phyloP scores from a whole-genome alignment of 2,329 filamentous ascomycete species.

The Fusarium marasasianum region DNA sequence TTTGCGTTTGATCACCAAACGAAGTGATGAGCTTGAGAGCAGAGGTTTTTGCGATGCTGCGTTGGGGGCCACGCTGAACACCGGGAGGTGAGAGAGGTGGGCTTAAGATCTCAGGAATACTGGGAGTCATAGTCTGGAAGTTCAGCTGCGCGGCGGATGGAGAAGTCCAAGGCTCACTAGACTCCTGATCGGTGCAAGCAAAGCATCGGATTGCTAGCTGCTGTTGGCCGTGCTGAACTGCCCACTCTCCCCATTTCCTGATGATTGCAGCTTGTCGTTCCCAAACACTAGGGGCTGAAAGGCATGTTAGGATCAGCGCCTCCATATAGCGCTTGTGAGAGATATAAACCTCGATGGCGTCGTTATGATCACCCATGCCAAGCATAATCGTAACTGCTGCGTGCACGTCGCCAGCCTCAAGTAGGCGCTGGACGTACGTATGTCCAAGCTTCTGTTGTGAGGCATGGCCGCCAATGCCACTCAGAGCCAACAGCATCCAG shows the following conservation, averaged over 20 bases:
- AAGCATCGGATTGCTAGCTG: constrained; percentile 93
- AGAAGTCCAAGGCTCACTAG: constrained; percentile 87
- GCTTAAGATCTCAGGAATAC: constrained; percentile 70
- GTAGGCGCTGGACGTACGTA: constrained; percentile 87
- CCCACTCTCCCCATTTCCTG: constrained; percentile 93
- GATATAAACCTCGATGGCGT: constrained; percentile 95
- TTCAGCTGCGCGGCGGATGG: constrained; percentile 75
- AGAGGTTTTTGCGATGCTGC: constrained; percentile 79
- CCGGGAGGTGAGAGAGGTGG: constrained; percentile 79
- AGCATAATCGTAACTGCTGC: constrained; percentile 93
- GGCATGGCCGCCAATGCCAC: constrained; percentile 78
- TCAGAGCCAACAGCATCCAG: constrained; percentile 96
- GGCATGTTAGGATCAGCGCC: constrained; percentile 85
- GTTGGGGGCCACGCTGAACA: constrained; percentile 65
- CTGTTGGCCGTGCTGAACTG: constrained; percentile 85
- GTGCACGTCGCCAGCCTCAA: constrained; percentile 91
- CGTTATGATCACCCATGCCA: constrained; percentile 89
- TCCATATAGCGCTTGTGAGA: constrained; percentile 94
- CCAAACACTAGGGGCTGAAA: constrained; percentile 88
- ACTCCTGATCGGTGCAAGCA: constrained; percentile 87
- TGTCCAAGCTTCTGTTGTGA: constrained; percentile 92
- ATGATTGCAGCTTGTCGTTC: constrained; percentile 88
- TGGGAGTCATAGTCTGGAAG: constrained; percentile 63
- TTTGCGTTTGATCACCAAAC: constrained; percentile 73
- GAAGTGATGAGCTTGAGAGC: constrained; percentile 91